A percentile compares a stretch with the other conserved stretches of the same genome.
Evolutionary conservation across 2,329 filamentous ascomycete genomes (phyloP).

Genomic region (Cryphonectria parasitica): DNA sequence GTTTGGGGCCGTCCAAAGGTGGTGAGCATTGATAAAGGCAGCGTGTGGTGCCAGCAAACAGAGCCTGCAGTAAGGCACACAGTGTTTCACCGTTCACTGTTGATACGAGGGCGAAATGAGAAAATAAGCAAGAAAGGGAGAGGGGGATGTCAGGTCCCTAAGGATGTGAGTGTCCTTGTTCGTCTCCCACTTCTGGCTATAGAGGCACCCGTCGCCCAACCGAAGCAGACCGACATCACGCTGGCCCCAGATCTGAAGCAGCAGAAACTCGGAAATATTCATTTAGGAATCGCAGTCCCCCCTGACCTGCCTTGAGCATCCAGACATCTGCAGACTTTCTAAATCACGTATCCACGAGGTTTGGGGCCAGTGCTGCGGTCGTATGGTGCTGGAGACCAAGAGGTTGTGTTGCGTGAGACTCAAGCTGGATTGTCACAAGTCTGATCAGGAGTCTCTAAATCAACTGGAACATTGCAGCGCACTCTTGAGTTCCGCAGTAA

Average conservation of each 20-base stretch:
- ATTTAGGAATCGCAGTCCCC: neutral
- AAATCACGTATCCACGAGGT: neutral
- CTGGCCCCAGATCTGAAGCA: neutral
- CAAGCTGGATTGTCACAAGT: neutral
- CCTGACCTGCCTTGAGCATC: neutral
- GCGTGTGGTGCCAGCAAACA: neutral
- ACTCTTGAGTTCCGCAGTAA: neutral
- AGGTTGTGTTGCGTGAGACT: neutral
- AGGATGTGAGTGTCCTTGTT: neutral
- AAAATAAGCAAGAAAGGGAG: no score
- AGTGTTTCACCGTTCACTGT: neutral
- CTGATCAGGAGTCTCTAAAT: constrained; percentile 12
- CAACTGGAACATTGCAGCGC: neutral
- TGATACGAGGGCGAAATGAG: no score
- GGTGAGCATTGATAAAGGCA: neutral
- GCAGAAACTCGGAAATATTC: neutral
- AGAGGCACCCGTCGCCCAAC: no score
- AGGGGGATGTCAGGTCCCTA: neutral
- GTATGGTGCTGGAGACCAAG: no score
- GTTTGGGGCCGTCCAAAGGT: neutral
- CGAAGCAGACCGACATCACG: constrained; percentile 10
- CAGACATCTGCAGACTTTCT: neutral
- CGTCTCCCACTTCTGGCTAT: constrained; percentile 1
- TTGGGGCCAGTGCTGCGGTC: neutral
- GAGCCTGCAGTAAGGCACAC: neutral